Evolutionary conservation across 78 protist genomes (phyloP), one percentile per base, ranked within the genome.

Genomic region (Dictyostelium capitatum): DNA sequence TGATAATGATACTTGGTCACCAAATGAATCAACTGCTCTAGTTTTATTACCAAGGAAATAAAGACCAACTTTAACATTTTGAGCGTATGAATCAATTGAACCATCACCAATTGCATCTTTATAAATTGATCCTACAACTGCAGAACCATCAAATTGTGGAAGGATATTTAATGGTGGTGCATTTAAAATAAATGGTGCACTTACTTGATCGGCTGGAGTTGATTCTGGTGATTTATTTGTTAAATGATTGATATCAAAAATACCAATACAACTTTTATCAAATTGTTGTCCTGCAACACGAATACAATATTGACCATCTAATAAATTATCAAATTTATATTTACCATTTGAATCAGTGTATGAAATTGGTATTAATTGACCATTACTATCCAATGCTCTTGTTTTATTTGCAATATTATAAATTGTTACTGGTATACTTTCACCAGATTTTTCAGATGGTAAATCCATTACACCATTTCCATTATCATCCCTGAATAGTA

Each of bases 301-400:
- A 17, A 74, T 37, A 74, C 81, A 74, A 74, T 74, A 74, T n/a
- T 74, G 6, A 74, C 81, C 81, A 10, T 57, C 53, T 9, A 37
- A 43, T 23, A 74, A 43, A 11, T 74, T 6, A 74, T 74, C 62
- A 12, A 47, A 47, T 3, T 37, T 15, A 48, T 77, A 77, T 1
- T 53, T 15, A 74, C 62, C 80, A 74, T 32, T 4, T 15, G 62
- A 14, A 41, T 41, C 78, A 23, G 78, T 41, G 0, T 4, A 37
- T 37, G 43, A 5, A 37, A 5, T 28, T 23, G 72, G 11, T 62
- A 15, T 7, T 23, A 12, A 8, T 62, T 62, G 19, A 28, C 72
- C 43, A 28, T 62, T 62, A 11, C 20, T 51, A 51, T 51, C 56
- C 4, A 51, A 14, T 51, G 10, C 43, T 37, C 43, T 37, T 37